Evolutionary conservation across 176 grass and related monocot species (phyloP).

Genomic region (Chrysopogon serrulatus): DNA sequence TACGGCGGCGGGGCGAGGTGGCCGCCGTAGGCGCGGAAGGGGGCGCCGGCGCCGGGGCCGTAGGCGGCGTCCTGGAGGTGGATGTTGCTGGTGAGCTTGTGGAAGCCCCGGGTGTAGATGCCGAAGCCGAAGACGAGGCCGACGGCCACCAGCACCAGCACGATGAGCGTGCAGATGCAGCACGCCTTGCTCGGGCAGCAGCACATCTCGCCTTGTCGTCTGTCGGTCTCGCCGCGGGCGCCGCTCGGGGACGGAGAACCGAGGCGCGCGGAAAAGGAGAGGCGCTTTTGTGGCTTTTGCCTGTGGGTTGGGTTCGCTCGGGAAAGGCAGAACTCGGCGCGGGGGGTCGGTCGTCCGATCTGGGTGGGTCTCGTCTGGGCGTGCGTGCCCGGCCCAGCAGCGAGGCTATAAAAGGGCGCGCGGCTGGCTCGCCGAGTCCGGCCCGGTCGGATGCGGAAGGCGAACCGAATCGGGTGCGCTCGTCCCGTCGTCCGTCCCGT

Average conservation of each 20-base stretch:
- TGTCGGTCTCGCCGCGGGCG: not conserved
- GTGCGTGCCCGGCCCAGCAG: not conserved
- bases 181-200: conserved; percentile 85
- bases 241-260: not conserved
- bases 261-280: not conserved
- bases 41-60: too few species aligned
- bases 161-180: conserved; percentile 68
- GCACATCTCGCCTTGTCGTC: conserved; percentile 62
- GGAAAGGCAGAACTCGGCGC: too few species aligned
- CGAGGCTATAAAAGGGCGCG: not conserved
- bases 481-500: too few species aligned
- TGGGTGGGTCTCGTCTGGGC: not conserved
- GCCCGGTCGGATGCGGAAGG: not conserved
- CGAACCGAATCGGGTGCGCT: not conserved
- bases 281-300: not conserved
- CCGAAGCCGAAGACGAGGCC: conserved; percentile 88
- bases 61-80: conserved; percentile 23
- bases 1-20: conserved; percentile 25
- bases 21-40: conserved; percentile 38
- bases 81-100: conserved; percentile 57
- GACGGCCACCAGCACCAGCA: conserved; percentile 53
- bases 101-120: conserved; percentile 72
- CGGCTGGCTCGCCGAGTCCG: not conserved
- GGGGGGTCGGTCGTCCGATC: not conserved
- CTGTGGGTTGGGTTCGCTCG: not conserved